Base-by-base conservation (phyloP, 1,139 yeast species). In the Arxiozyma slooffiae region DNA sequence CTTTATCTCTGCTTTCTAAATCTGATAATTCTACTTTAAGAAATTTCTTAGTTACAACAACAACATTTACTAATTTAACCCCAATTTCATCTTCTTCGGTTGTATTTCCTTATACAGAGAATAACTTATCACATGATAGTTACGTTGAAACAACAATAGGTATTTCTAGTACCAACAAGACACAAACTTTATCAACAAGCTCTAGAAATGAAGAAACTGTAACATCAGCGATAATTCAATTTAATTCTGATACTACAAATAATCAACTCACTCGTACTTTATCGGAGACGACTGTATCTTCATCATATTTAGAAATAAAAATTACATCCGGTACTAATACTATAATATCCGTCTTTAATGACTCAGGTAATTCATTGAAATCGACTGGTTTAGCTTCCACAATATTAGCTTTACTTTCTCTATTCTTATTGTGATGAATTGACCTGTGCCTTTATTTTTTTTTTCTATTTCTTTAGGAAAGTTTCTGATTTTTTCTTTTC, bases 341-440 rank as follows among this genome's bases (percentile, higher is more conserved):
- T n/a, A n/a, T 17, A 9, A 24, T 44, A 17, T 44, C 41, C 2
- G 38, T 37, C 17, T 44, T 37, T 24, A 38, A 38, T 44, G 47
- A 41, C 5, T 7, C 38, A 44, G 47, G 47, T 44, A 38, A 44
- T 22, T 41, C 44, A 7, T 18, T 41, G 21, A 41, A 41, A 41
- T 17, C 23, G 7, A 41, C 44, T 18, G 38, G 38, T 16, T 26
- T 41, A 4, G 24, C 21, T 17, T 41, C 44, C 11, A n/a, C n/a
- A 8, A 26, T 26, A 11, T 17, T 41, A 14, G 21, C 44, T 17
- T 41, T 41, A 26, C 16, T 41, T 8, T 41, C 44, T 18, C 16
- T 41, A 18, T 41, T 41, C 38, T 17, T 41, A 41, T 30, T 41
- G 17, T 24, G 23, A 41, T 26, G 11, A 14, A n/a, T n/a, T n/a